Base-by-base conservation (phyloP, 495 filamentous ascomycete genomes). In the Lophiotrema nucula region DNA sequence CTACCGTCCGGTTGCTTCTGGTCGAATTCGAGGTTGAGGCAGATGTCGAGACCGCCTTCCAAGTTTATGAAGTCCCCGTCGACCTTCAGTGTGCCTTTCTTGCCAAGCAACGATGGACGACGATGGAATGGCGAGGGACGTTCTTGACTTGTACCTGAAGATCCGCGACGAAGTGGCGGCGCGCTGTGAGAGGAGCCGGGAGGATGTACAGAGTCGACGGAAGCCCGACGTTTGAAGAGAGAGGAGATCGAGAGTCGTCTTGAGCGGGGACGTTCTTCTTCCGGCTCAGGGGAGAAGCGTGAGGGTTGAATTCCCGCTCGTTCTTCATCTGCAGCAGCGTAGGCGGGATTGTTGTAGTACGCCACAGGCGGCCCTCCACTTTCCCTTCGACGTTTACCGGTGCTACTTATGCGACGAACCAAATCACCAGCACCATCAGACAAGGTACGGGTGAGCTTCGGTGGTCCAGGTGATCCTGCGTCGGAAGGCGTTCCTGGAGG, bases 1-100 rank as follows among this genome's bases (percentile, higher is more conserved):
- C 86, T 87, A n/a, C 93, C 95, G 0, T 86, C 81, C 0, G 95
- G 93, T 65, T 97, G 89, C 54, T 81, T 80, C 24, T 87, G 82
- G 62, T 83, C 88, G 60, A 97, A 81, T 73, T 98, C 93, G 64
- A 93, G 81, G 62, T 95, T 92, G 24, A 98, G 70, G 10, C 80
- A 85, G 24, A 98, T 83, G 47, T 96, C 90, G 21, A 98, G 76
- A 2, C 89, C 91, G 38, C 84, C 84, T 58, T 88, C 76, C 0
- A 95, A 77, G 60, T 95, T 81, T 64, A 92, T 73, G 21, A 72
- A 69, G 15, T 18, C 39, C 23, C 38, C 65, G 19, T 64, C 52
- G 2, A 71, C 74, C 10, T 70, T 62, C 4, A 70, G 8, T 8
- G 31, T 63, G 24, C 84, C 78, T 69, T 86, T 89, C 13, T 77